Conservation (phyloP, 2,329 filamentous ascomycete genomes). For the Ascochyta viciae-villosae region DNA sequence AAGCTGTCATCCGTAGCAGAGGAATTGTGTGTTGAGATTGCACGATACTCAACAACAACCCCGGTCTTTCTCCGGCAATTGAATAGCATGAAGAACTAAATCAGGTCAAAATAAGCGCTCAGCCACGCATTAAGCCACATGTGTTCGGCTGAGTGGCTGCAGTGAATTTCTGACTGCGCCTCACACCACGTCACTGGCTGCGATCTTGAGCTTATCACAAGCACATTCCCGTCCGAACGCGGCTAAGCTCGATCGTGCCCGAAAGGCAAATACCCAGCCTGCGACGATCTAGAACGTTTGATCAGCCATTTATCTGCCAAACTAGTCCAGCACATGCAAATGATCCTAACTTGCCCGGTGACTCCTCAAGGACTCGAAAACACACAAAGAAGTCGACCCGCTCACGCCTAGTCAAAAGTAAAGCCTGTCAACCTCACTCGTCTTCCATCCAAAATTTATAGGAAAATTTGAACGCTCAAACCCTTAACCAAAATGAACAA, state of each 20-base stretch:
- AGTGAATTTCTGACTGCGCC: not conserved
- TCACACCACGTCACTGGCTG: not conserved
- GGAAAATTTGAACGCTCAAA: too few relatives aligned
- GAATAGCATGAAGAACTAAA: too few relatives aligned
- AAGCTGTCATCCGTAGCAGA: too few relatives aligned
- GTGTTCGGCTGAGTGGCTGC: too few relatives aligned
- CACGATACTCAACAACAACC: too few relatives aligned
- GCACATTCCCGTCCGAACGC: not conserved
- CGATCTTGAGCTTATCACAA: not conserved
- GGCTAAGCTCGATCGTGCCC: slow-evolving; percentile 1
- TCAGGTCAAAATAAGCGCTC: too few relatives aligned
- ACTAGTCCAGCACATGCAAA: too few relatives aligned
- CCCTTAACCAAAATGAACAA: not conserved
- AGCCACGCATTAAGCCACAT: too few relatives aligned
- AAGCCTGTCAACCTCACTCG: not conserved
- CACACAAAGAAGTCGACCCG: not conserved
- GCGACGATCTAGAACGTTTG: slow-evolving; percentile 1
- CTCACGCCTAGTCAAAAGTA: not conserved
- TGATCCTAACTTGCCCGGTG: too few relatives aligned
- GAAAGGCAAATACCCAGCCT: not conserved
- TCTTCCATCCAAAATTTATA: not conserved
- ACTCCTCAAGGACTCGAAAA: too few relatives aligned
- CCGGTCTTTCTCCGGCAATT: too few relatives aligned
- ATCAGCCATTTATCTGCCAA: not conserved
- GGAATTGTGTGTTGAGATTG: too few relatives aligned